Evolutionary conservation across 345 rosid genomes (phyloP).

Genomic region (Rhodomyrtus tomentosa): DNA sequence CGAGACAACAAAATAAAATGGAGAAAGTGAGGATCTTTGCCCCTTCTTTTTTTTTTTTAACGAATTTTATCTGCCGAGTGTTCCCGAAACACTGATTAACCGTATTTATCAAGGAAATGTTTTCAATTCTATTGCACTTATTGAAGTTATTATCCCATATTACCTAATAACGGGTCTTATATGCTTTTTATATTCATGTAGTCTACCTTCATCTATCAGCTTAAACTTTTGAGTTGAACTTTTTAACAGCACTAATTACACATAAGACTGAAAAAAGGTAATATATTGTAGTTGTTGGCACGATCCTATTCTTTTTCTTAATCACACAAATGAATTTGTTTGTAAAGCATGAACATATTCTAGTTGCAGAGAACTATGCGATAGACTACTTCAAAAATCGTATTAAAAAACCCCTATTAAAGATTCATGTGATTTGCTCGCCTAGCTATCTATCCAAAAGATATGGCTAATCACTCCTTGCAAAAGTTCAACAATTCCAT

Average conservation of each 20-base stretch:
- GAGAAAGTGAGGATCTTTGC: neutral
- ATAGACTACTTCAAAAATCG: neutral
- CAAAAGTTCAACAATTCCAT: neutral
- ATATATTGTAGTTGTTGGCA: neutral
- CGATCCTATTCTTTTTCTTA: neutral
- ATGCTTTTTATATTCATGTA: too few species aligned
- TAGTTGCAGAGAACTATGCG: rapidly evolving
- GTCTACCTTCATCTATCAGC: too few species aligned
- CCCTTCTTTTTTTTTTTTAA: neutral
- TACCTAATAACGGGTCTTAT: too few species aligned
- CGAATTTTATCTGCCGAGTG: neutral
- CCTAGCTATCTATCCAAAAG: neutral
- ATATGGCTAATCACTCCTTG: neutral
- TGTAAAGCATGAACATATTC: neutral
- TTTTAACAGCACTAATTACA: too few species aligned
- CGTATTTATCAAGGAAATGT: neutral
- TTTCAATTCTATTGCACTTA: neutral
- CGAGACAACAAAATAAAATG: neutral
- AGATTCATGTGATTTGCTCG: neutral
- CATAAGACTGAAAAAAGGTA: neutral
- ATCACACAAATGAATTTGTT: neutral
- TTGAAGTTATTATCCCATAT: too few species aligned
- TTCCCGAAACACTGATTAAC: neutral
- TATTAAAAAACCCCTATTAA: neutral
- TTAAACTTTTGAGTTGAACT: too few species aligned